Evolutionary conservation across 192 early-diverging fungal genomes (phyloP).

Genomic region (Coemansia aciculifera): DNA sequence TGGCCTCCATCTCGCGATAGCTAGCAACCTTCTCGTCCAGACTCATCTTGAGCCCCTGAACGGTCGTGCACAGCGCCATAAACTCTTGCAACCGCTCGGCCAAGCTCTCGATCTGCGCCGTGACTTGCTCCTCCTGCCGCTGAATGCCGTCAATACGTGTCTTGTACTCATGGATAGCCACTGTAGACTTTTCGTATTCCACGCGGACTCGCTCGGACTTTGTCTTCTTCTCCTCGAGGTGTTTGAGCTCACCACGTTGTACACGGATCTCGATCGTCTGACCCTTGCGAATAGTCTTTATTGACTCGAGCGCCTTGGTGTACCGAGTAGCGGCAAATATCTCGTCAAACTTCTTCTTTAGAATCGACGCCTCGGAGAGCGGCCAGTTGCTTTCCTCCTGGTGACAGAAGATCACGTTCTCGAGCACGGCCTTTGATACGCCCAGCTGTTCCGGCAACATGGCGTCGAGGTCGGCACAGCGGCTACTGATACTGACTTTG

Average conservation of each 20-base stretch:
- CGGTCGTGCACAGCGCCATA: slow-evolving; percentile 33
- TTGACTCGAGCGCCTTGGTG: slow-evolving; percentile 85
- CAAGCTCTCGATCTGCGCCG: slow-evolving; percentile 52
- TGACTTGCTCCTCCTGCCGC: slow-evolving; percentile 40
- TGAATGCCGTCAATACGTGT: slow-evolving; percentile 44
- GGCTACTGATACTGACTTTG: slow-evolving; percentile 72
- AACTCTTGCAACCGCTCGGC: slow-evolving; percentile 52
- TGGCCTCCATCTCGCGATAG: slow-evolving; percentile 51
- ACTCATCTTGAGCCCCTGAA: slow-evolving; percentile 50
- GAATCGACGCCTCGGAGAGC: slow-evolving; percentile 74
- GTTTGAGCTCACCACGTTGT: slow-evolving; percentile 63
- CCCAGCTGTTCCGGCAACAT: slow-evolving; percentile 85
- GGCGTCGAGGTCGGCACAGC: slow-evolving; percentile 84
- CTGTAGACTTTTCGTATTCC: slow-evolving; percentile 41
- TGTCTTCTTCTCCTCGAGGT: slow-evolving; percentile 66
- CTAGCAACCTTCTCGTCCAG: slow-evolving; percentile 37
- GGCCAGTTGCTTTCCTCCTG: slow-evolving; percentile 99
- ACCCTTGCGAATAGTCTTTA: slow-evolving; percentile 76
- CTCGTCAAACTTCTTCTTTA: slow-evolving; percentile 99
- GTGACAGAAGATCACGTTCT: slow-evolving; percentile 99
- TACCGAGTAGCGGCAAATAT: slow-evolving; percentile 93
- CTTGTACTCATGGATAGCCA: slow-evolving; percentile 53
- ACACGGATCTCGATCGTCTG: slow-evolving; percentile 64
- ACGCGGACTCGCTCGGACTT: slow-evolving; percentile 66
- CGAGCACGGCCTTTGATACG: slow-evolving; percentile 86